Conservation (phyloP, 1,284 basidiomycete species). For the Ustilago tritici region DNA sequence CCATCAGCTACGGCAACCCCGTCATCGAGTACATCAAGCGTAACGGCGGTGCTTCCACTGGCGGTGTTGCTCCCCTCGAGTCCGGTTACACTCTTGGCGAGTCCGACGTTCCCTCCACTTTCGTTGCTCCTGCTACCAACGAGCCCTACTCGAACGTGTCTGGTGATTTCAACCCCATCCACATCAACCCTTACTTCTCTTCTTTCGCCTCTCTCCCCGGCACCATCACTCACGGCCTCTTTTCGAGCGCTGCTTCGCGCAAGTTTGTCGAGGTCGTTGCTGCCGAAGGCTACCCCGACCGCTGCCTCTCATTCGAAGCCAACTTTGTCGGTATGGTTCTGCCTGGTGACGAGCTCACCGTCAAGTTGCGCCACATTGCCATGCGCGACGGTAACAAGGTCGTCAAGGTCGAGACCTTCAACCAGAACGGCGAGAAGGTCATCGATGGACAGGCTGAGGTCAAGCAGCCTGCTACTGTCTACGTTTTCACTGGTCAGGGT, state of each 20-base stretch:
- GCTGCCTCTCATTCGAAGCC: conserved; percentile 71
- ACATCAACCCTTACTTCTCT: conserved; percentile 98
- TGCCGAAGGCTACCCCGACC: conserved; percentile 89
- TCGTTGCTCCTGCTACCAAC: conserved; percentile 79
- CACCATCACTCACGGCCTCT: conserved; percentile 97
- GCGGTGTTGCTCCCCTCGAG: conserved; percentile 79
- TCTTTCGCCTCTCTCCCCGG: conserved; percentile 92
- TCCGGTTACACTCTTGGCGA: conserved; percentile 70
- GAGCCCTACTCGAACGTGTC: conserved; percentile 94
- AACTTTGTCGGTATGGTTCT: conserved; percentile 95
- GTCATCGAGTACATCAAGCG: conserved; percentile 93
- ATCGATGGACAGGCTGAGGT: conserved; percentile 92
- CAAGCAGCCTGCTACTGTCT: conserved; percentile 83
- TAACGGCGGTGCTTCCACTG: conserved; percentile 82
- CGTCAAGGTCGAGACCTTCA: conserved; percentile 88
- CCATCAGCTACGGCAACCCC: conserved; percentile 78
- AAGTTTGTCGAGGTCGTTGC: conserved; percentile 93
- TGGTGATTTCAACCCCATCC: conserved; percentile 97
- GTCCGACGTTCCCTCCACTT: conserved; percentile 48
- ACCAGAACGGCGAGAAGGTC: conserved; percentile 88
- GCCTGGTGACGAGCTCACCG: conserved; percentile 88
- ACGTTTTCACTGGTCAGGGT: conserved; percentile 98
- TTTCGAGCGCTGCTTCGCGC: conserved; percentile 93
- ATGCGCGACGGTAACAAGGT: conserved; percentile 75
- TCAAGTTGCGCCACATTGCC: conserved; percentile 76